A percentile compares a stretch with the other conserved stretches of the same genome.
phyloP scores from a whole-genome alignment of 2,329 filamentous ascomycete species.

The Calonectria pteridis region DNA sequence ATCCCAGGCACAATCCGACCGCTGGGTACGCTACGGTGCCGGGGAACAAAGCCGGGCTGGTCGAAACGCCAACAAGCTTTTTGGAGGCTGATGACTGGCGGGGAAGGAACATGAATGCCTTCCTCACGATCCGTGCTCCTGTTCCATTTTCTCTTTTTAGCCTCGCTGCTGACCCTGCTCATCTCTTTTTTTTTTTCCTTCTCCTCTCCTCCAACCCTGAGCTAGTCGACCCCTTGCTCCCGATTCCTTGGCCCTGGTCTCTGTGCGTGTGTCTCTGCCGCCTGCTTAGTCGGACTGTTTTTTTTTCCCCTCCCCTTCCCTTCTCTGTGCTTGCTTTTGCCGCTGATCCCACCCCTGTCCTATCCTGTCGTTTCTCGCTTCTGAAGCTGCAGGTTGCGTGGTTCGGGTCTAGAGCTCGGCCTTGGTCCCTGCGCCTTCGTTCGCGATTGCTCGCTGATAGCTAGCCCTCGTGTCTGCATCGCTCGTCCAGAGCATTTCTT shows the following conservation, averaged over 20 bases:
- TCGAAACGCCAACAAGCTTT: constrained; percentile 24
- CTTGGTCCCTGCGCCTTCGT: not conserved
- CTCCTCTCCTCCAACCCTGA: not conserved
- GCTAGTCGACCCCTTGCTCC: constrained; percentile 3
- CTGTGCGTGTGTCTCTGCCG: not conserved
- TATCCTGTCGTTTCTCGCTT: constrained; percentile 8
- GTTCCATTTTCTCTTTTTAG: constrained; percentile 16
- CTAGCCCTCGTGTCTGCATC: constrained; percentile 23
- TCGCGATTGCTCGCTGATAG: constrained; percentile 8
- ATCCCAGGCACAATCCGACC: constrained; percentile 18
- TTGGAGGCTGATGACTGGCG: constrained; percentile 1
- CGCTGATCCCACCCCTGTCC: constrained; percentile 3
- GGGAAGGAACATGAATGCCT: not conserved
- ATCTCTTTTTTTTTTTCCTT: not conserved
- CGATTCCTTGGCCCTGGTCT: constrained; percentile 8
- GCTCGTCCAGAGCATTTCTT: constrained; percentile 18
- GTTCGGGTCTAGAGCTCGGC: constrained; percentile 11
- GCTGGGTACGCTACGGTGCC: constrained; percentile 20
- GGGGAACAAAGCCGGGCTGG: constrained; percentile 22
- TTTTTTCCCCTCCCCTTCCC: not conserved
- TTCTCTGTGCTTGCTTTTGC: not conserved
- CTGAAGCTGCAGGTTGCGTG: constrained; percentile 5
- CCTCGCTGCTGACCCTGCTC: not conserved
- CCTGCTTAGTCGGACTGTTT: not conserved
- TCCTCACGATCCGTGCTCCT: not conserved